These are phyloP conservation scores for Helicocarpus griseus DNA, from an alignment of 2,329 filamentous ascomycete species.

Conservation along the genomic window DNA sequence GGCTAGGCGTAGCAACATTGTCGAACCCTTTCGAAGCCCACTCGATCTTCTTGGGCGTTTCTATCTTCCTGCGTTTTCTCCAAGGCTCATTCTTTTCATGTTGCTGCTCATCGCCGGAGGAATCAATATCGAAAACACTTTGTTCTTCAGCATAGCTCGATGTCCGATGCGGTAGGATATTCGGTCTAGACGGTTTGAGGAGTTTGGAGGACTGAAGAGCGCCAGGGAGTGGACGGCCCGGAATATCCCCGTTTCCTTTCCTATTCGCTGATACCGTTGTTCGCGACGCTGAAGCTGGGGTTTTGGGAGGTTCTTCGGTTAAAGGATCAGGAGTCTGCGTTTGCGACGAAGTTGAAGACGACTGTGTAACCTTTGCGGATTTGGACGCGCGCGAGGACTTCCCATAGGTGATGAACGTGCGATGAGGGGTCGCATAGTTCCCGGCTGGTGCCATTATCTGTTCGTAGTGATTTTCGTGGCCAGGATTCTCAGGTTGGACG, in stretches of 20 bases:
- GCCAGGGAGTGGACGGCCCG: background rate
- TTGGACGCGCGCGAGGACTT: constrained; percentile 7
- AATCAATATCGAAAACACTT: constrained; percentile 18
- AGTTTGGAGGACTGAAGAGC: background rate
- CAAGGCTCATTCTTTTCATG: constrained; percentile 3
- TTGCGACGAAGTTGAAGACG: background rate
- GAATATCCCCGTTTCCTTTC: background rate
- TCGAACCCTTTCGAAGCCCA: constrained; percentile 2
- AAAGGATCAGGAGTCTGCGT: background rate
- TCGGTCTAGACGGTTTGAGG: background rate
- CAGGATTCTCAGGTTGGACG: background rate
- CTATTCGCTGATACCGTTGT: background rate
- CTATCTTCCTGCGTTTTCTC: constrained; percentile 12
- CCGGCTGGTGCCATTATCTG: constrained; percentile 1
- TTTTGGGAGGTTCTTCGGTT: background rate
- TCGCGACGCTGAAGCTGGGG: background rate
- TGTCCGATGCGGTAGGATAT: background rate
- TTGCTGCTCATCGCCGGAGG: constrained; percentile 19
- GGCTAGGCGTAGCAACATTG: background rate
- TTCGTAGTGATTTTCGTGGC: background rate
- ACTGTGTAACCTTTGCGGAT: constrained; percentile 1
- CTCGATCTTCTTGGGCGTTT: constrained; percentile 3
- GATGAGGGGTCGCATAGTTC: constrained; percentile 7
- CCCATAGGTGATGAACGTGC: constrained; percentile 13
- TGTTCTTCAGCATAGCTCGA: constrained; percentile 1